phyloP scores from a whole-genome alignment of 163 green algal species.

The Smithsoniella earleae region DNA sequence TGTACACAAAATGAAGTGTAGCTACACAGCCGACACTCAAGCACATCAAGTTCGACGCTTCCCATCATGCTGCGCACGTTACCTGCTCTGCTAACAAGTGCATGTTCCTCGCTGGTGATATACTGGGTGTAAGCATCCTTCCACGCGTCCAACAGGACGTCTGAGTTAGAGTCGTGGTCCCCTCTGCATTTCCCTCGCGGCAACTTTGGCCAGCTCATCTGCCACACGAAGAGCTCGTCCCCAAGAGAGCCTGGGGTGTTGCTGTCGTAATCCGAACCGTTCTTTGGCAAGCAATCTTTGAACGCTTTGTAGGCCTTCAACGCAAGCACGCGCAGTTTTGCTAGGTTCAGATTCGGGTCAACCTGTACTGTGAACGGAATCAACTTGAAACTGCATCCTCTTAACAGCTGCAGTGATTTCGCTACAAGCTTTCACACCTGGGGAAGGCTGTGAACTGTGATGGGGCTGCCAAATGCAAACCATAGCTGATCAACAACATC shows the following conservation, averaged over 20 bases:
- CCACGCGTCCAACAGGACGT: too few species aligned
- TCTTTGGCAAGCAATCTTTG: background rate
- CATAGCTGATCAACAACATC: background rate
- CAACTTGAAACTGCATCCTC: background rate
- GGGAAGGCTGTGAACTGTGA: conserved; percentile 9
- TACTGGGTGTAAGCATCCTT: too few species aligned
- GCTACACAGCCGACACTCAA: too few species aligned
- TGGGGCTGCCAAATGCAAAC: conserved; percentile 10
- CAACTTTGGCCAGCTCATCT: conserved; percentile 16
- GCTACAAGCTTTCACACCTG: background rate
- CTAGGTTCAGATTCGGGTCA: conserved; percentile 7
- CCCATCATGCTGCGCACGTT: too few species aligned
- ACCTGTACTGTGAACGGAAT: background rate
- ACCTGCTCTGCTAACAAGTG: too few species aligned
- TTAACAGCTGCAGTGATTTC: background rate
- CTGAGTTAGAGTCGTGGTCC: too few species aligned
- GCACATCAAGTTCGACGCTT: too few species aligned
- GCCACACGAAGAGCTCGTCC: conserved; percentile 22
- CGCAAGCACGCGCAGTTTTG: background rate
- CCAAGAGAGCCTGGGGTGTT: background rate
- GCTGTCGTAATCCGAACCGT: background rate
- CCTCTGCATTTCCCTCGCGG: too few species aligned
- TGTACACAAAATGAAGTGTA: too few species aligned
- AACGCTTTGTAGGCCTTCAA: conserved; percentile 6
- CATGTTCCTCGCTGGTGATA: too few species aligned